phyloP scores from a whole-genome alignment of 140 eudicot genomes.

The Anethum foeniculum region DNA sequence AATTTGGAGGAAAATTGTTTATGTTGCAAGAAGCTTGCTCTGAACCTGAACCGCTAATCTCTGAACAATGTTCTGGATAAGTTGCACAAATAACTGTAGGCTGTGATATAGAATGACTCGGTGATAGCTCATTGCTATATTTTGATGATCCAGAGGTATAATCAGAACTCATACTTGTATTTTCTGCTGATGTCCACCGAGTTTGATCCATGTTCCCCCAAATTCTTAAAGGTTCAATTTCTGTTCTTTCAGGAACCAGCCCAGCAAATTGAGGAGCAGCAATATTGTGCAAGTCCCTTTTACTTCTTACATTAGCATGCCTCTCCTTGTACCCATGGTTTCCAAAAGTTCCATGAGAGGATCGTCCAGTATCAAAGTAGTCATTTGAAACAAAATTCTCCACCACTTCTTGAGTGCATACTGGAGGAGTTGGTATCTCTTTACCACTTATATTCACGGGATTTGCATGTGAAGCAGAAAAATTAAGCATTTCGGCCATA shows the following conservation, averaged over 20 bases:
- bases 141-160: slow-evolving; percentile 30
- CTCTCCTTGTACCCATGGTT: slow-evolving; percentile 28
- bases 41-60: slow-evolving; percentile 29
- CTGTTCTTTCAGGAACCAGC: slow-evolving; percentile 21
- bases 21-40: slow-evolving; percentile 45
- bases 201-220: slow-evolving; percentile 18
- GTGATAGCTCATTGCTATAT: slow-evolving; percentile 53
- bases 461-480: slow-evolving; percentile 36
- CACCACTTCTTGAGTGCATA: slow-evolving; percentile 22
- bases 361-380: slow-evolving; percentile 12
- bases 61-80: slow-evolving; percentile 36
- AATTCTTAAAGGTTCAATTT: slow-evolving; percentile 13
- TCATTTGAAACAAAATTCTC: slow-evolving; percentile 21
- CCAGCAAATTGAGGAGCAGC: slow-evolving; percentile 19
- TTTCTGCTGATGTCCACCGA: slow-evolving; percentile 38
- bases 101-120: slow-evolving; percentile 55
- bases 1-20: slow-evolving; percentile 30
- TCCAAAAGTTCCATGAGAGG: slow-evolving; percentile 13
- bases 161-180: slow-evolving; percentile 30
- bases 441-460: slow-evolving; percentile 23
- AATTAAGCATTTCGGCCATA: slow-evolving; percentile 22
- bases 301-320: slow-evolving; percentile 30
- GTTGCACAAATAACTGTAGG: slow-evolving; percentile 11
- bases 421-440: slow-evolving; percentile 18
- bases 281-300: slow-evolving; percentile 39